Evolutionary conservation across 2,329 filamentous ascomycete genomes (phyloP), one percentile per base, ranked within the genome.

Genomic region (Akanthomyces muscarius): DNA sequence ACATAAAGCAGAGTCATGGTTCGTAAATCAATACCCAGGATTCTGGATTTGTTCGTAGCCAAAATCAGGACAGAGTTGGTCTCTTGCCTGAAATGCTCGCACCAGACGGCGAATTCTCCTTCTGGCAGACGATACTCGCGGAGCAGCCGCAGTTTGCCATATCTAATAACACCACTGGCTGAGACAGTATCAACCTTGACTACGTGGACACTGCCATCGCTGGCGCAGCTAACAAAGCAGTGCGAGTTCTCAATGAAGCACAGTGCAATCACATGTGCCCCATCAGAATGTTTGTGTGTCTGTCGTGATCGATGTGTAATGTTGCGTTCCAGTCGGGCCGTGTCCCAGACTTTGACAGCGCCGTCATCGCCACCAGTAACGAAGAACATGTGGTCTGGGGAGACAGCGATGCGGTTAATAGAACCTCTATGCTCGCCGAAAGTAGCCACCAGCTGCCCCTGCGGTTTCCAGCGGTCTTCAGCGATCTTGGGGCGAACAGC

Each of bases 211-310:
- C 88, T 94, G 25, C 95, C 95, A 73, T 99, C 93, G 53, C 86
- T 92, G 5, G 91, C 93, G 59, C 91, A 95, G 71, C 91, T 96
- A 65, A 97, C 83, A 72, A 99, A 98, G 25, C 91, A 93, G 73
- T 98, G 92, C 0, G 93, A 97, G 68, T 92, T 90, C 71, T 98
- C 93, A 45, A 99, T 86, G 72, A 99, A 98, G 68, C 91, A 93
- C 25, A 99, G 75, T 16, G 91, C 88, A 36, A 91, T 87, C 2
- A 98, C 89, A 64, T 86, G 89, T 0, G 88, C 84, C 1, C 88
- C 89, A 1, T 84, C 76, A 0, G 83, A 84, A 69, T 97, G 91
- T 63, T 83, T 88, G 76, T 97, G 89, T 0, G 91, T 96, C 71
- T 96, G 91, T 25, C 94, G 85, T 33, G 95, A 92, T 50, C 92